Evolutionary conservation across 1,284 basidiomycete genomes (phyloP), one percentile per base, ranked within the genome.

Genomic region (Moesziomyces globuligerus): DNA sequence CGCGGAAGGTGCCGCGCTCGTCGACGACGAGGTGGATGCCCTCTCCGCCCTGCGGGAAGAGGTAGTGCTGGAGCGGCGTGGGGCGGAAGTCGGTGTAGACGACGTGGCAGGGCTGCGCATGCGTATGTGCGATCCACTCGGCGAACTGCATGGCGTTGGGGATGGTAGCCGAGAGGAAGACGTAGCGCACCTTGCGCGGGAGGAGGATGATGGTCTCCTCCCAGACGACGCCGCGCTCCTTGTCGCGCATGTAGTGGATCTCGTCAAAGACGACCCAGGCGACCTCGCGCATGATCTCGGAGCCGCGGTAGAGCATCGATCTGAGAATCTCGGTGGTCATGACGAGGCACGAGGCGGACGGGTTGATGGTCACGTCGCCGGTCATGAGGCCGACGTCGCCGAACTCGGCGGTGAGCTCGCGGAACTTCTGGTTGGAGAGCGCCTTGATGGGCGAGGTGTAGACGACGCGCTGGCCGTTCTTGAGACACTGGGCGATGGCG

Each of bases 381-480:
- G 96, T 99, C 96, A 99, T 98, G 25, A 99, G 87, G 18, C 96
- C 96, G 43, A 98, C 96, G 80, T 98, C 95, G 23, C 93, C 91
- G 83, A 99, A 99, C 77, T 94, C 92, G 47, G 92, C 94, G 32
- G 92, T 86, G 89, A 99, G 92, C 84, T 99, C 96, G 81, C 96
- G 90, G 84, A 96, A 99, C 85, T 98, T 98, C 83, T 98, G 95
- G 83, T 98, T 97, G 78, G 93, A 96, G 71, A 98, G 86, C 3
- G 94, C 94, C 89, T 99, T 99, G 86, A 99, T 99, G 53, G 96
- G 96, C 87, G 91, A 94, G 18, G 96, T 99, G 85, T 99, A 98
- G 64, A 98, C 97, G 61, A 98, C 94, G 83, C 96, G 88, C 84
- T 97, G 94, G 77, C 93, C 93, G 80, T 90, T 88, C 82, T 89